A percentile compares a stretch with the other conserved stretches of the same genome.
These are phyloP conservation scores for Filobasidium floriforme DNA, from an alignment of 768 basidiomycete genomes.

Conservation along the genomic window DNA sequence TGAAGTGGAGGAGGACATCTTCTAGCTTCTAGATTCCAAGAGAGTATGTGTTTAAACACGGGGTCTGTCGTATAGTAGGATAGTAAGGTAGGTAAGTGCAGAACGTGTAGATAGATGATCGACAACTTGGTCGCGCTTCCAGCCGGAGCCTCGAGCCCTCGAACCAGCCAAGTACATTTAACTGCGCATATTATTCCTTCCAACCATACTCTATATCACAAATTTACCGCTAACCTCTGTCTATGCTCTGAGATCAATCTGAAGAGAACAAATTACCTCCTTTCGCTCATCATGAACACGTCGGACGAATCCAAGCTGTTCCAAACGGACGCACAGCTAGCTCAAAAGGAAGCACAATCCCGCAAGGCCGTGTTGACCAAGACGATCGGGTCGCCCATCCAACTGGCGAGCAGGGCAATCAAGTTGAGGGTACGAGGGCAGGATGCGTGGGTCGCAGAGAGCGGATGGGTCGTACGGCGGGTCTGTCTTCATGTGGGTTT, in stretches of 20 bases:
- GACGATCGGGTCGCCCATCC: slow-evolving; percentile 68
- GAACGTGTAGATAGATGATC: too few relatives aligned
- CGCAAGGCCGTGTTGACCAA: slow-evolving; percentile 63
- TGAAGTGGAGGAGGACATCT: background rate
- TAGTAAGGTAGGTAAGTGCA: too few relatives aligned
- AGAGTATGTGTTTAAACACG: too few relatives aligned
- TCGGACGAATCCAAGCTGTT: slow-evolving; percentile 55
- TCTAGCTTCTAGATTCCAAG: too few relatives aligned
- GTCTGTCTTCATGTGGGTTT: slow-evolving; percentile 65
- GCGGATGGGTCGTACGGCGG: slow-evolving; percentile 64
- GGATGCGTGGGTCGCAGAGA: slow-evolving; percentile 81
- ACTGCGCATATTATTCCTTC: too few relatives aligned
- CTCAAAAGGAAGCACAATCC: slow-evolving; percentile 54
- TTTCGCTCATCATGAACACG: slow-evolving; percentile 47
- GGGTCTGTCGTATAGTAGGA: too few relatives aligned
- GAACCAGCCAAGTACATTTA: too few relatives aligned
- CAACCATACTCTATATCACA: too few relatives aligned
- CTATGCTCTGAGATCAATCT: background rate
- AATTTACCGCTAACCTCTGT: too few relatives aligned
- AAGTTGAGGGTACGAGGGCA: slow-evolving; percentile 59
- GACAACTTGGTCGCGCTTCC: too few relatives aligned
- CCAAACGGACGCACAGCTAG: slow-evolving; percentile 64
- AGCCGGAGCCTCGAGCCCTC: too few relatives aligned
- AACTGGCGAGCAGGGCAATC: slow-evolving; percentile 66
- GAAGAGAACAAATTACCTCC: background rate